phyloP scores from a whole-genome alignment of 371 early-diverging fungal species.

The Haplosporangium sp. region DNA sequence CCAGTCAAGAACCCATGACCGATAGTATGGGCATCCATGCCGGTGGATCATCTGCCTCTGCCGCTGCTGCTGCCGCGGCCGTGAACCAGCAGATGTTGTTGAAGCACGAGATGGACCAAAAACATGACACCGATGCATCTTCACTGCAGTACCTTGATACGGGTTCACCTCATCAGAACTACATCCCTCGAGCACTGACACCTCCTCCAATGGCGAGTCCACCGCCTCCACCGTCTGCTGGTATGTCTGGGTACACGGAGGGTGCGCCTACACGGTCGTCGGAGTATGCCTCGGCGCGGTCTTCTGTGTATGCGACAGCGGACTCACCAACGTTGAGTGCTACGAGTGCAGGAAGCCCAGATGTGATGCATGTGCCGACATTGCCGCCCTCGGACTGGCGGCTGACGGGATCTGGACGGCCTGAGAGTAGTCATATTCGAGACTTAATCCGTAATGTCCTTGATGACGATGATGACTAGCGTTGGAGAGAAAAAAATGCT shows the following conservation, averaged over 20 bases:
- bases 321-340: slow-evolving; percentile 29
- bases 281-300: slow-evolving; percentile 19
- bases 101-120: slow-evolving; percentile 24
- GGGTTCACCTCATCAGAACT: slow-evolving; percentile 13
- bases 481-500: background rate
- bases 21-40: background rate
- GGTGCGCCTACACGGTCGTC: slow-evolving; percentile 10
- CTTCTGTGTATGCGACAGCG: slow-evolving; percentile 18
- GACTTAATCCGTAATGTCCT: slow-evolving; percentile 50
- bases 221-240: background rate
- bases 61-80: slow-evolving; percentile 24
- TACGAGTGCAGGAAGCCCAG: slow-evolving; percentile 2
- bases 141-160: slow-evolving; percentile 9
- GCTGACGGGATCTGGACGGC: slow-evolving; percentile 21
- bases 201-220: background rate
- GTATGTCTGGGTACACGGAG: background rate
- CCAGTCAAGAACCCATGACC: slow-evolving; percentile 29
- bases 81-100: slow-evolving; percentile 39
- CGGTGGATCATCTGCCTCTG: slow-evolving; percentile 1
- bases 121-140: background rate
- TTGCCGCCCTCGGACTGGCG: slow-evolving; percentile 29
- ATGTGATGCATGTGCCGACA: slow-evolving; percentile 10
- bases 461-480: slow-evolving; percentile 23
- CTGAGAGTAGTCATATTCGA: slow-evolving; percentile 32
- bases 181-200: slow-evolving; percentile 3